Base-by-base conservation (phyloP, 2,329 filamentous ascomycete genomes). In the Cryphonectria carpinicola region DNA sequence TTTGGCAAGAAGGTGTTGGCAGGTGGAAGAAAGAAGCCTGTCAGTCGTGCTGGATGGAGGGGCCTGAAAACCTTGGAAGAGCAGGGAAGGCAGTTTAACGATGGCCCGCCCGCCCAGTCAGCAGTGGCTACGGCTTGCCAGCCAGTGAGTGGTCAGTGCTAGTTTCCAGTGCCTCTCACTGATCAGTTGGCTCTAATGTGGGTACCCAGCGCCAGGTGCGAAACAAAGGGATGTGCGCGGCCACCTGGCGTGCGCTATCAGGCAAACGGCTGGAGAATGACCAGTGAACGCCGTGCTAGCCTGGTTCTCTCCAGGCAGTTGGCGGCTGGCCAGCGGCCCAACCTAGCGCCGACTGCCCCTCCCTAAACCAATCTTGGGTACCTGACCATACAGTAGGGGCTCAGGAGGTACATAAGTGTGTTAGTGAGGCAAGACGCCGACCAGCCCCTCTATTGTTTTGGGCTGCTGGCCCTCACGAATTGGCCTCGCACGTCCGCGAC, bases 1-100 rank as follows among this genome's bases (percentile, higher is more conserved):
- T 37, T 65, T 65, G 43, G 46, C 35, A 52, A 35, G 41, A 41
- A 35, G 22, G 61, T 49, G 41, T 68, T 63, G 43, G 60, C 43
- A 62, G 39, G 56, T 62, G 66, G 58, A 56, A 63, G 66, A 68
- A 68, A 35, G 46, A 49, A 49, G 46, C 46, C 28, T 39, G 46
- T n/a, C 58, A 22, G 43, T 63, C 11, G 58, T 62, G 63, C 63
- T 65, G 63, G 28, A 37, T 41, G 65, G 65, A 28, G 8, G 56
- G 65, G 52, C 61, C 39, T 46, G 61, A 64, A 67, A 67, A 67
- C 32, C 65, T 67, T 39, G 65, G 65, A 32, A 61, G 32, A 22
- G 58, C 66, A 54, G 19, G 56, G 56, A 46, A 62, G 58, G 61
- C 35, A 35, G n/a, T 32, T 43, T 60, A 22, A 28, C 28, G 37